These are phyloP conservation scores for Starmera caribaea DNA, from an alignment of 805 yeast species.

Conservation along the genomic window DNA sequence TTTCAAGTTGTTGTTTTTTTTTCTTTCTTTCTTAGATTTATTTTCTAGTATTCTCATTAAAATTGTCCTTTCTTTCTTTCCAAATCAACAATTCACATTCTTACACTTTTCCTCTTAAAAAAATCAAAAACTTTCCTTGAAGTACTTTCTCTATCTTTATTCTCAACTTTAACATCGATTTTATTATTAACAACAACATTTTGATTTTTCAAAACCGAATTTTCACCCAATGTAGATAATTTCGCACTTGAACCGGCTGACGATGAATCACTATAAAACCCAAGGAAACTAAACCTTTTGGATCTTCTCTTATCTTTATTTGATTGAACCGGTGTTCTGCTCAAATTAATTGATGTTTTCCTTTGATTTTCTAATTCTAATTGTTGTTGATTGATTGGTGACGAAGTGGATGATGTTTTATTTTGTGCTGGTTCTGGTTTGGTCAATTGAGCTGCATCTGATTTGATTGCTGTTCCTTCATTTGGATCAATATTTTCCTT, in stretches of 20 bases:
- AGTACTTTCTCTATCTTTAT: conserved; percentile 23
- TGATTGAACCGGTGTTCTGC: neutral
- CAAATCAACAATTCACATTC: no score
- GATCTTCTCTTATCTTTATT: conserved; percentile 10
- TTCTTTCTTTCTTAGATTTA: no score
- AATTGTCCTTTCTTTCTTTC: no score
- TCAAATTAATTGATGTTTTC: conserved; percentile 1
- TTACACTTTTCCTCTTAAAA: conserved; percentile 55
- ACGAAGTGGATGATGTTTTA: conserved; percentile 7
- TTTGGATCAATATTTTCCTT: conserved; percentile 1
- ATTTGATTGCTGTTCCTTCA: neutral
- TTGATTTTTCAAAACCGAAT: neutral
- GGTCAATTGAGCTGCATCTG: neutral
- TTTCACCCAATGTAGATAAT: conserved; percentile 4
- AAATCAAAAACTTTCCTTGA: conserved; percentile 73
- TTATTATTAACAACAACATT: conserved; percentile 11
- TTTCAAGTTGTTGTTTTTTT: no score
- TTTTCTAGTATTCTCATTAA: no score
- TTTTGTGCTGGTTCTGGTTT: conserved; percentile 7
- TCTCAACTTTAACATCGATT: conserved; percentile 1
- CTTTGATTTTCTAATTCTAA: conserved; percentile 1
- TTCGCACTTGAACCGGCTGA: conserved; percentile 15
- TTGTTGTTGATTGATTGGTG: conserved; percentile 8
- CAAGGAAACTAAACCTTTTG: conserved; percentile 32
- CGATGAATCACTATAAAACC: conserved; percentile 20